Evolutionary conservation across 768 basidiomycete genomes (phyloP).

Genomic region (Termitomyces bulborhizus): DNA sequence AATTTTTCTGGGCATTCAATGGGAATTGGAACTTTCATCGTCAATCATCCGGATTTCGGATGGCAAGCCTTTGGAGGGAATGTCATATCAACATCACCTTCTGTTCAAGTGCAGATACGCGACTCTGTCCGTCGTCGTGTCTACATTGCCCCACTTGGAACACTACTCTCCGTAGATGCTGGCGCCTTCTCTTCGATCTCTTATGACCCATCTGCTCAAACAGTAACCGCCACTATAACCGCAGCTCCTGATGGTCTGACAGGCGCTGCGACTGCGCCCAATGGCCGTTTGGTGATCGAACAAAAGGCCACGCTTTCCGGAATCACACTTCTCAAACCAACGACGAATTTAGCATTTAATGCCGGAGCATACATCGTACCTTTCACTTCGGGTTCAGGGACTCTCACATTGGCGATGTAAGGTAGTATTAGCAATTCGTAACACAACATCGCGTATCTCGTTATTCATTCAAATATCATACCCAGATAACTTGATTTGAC

Average conservation of each 20-base stretch:
- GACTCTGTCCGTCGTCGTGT: conserved; percentile 46
- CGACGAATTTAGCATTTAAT: conserved; percentile 26
- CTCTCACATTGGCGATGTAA: conserved; percentile 24
- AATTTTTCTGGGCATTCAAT: conserved; percentile 51
- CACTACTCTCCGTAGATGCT: conserved; percentile 41
- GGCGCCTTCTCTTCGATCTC: conserved; percentile 42
- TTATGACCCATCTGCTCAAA: conserved; percentile 30
- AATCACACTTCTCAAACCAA: conserved; percentile 32
- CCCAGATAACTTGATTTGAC: not conserved
- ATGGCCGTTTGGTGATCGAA: conserved; percentile 38
- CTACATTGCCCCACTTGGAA: conserved; percentile 44
- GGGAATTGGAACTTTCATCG: conserved; percentile 40
- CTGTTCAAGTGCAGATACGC: conserved; percentile 35
- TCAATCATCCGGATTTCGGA: conserved; percentile 52
- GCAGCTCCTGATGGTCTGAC: conserved; percentile 31
- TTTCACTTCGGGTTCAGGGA: conserved; percentile 32
- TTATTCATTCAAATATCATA: not conserved
- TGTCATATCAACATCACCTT: conserved; percentile 32
- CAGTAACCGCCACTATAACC: conserved; percentile 34
- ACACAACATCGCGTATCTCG: conserved; percentile 3
- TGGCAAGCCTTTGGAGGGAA: conserved; percentile 56
- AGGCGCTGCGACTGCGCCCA: conserved; percentile 37
- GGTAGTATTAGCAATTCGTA: not conserved
- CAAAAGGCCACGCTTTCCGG: conserved; percentile 35
- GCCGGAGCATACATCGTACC: conserved; percentile 44